Base-by-base conservation (phyloP, 2,329 filamentous ascomycete genomes). In the Claviceps sp. region DNA sequence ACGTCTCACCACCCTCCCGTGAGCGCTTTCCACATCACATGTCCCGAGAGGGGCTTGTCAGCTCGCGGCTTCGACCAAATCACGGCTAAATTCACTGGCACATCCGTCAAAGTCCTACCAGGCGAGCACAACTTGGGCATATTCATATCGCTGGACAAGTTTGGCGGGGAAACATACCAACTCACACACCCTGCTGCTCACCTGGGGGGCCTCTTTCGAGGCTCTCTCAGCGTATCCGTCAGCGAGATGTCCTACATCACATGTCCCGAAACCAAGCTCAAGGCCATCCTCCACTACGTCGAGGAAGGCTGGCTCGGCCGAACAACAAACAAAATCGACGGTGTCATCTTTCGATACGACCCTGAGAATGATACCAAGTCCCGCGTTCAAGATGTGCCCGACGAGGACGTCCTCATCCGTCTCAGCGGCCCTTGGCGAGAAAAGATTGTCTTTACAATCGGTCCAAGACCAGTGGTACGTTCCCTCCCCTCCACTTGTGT, bases 1-100 rank as follows among this genome's bases (percentile, higher is more conserved):
- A 98, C 93, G 8, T 96, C 89, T 7, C 93, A 98, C 63, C 93
- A 98, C 69, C 93, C 93, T 37, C 93, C 93, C 9, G 91, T 98
- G 58, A 97, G 91, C 59, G 93, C 93, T 14, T 98, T 95, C 69
- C 91, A 87, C 67, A 84, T 96, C 57, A 85, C 89, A 63, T 98
- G 93, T 64, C 89, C 90, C 0, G 86, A 94, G 59, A 90, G 88
- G 64, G 93, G 91, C 30, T 78, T 98, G 58, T 82, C 81, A 40
- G 93, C 93, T 16, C 79, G 85, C 54, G 93, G 93, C 1, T 98
- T 91, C 64, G 93, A 98, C 64, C 93, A 98, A 72, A 84, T 98
- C 61, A 91, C 86, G 59, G 93, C 93, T 63, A 97, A 96, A 68
- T 98, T 98, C 70, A 97, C 93, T 1, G 93, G 93, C 53, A 96